Conservation (phyloP, 2,329 filamentous ascomycete genomes). For the Fusarium goolgardi region DNA sequence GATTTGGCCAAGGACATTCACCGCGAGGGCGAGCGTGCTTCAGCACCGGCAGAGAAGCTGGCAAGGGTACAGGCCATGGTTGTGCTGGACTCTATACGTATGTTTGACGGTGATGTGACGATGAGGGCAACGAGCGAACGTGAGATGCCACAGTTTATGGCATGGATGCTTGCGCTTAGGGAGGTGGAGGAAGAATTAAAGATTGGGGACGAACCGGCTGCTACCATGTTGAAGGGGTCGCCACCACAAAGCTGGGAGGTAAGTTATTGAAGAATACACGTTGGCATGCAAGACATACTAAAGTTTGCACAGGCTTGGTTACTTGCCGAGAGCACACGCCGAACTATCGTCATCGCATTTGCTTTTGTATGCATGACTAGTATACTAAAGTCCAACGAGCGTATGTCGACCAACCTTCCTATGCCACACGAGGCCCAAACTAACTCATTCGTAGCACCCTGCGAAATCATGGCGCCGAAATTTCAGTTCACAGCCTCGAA, state of each 20-base stretch:
- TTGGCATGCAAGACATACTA: background rate
- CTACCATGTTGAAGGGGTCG: constrained; percentile 45
- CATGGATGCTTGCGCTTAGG: constrained; percentile 54
- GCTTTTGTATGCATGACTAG: constrained; percentile 51
- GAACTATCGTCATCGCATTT: constrained; percentile 52
- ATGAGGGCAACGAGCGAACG: constrained; percentile 56
- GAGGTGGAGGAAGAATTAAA: constrained; percentile 52
- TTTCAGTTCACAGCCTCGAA: constrained; percentile 54
- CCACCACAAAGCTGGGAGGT: constrained; percentile 59
- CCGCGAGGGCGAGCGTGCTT: constrained; percentile 49
- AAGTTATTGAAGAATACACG: constrained; percentile 5
- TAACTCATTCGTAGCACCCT: constrained; percentile 29
- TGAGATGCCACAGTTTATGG: constrained; percentile 52
- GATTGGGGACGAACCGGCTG: constrained; percentile 37
- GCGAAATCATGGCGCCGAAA: constrained; percentile 23
- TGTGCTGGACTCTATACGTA: constrained; percentile 56
- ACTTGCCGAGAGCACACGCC: constrained; percentile 56
- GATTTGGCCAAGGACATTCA: constrained; percentile 54
- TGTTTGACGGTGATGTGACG: constrained; percentile 58
- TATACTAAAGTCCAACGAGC: constrained; percentile 50
- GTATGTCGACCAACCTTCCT: constrained; percentile 40
- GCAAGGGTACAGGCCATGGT: constrained; percentile 58
- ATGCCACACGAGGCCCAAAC: background rate
- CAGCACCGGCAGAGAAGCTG: constrained; percentile 54
- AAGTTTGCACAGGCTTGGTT: constrained; percentile 52